Conservation (phyloP, 2,329 filamentous ascomycete genomes). For the Clonostachys rosea region DNA sequence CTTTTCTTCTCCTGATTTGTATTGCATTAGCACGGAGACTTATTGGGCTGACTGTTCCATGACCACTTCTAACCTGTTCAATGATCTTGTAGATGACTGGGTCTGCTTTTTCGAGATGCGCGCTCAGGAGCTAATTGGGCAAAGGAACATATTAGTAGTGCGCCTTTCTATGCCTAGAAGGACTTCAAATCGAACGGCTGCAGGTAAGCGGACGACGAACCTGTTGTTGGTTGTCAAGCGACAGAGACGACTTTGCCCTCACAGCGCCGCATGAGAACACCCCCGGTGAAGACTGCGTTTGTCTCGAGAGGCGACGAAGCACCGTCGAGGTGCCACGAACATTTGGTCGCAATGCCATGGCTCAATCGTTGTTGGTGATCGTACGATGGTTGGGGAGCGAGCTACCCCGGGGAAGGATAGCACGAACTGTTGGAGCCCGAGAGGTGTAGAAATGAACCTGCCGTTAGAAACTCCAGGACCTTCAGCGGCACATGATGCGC, state of each 20-base stretch:
- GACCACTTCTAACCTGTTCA: constrained; percentile 62
- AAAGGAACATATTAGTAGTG: constrained; percentile 1
- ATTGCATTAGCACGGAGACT: background rate
- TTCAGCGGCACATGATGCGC: no score
- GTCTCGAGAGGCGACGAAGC: constrained; percentile 33
- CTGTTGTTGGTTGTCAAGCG: constrained; percentile 54
- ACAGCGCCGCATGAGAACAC: constrained; percentile 15
- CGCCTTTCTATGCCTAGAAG: background rate
- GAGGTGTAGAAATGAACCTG: no score
- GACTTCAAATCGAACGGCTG: background rate
- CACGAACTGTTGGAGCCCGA: background rate
- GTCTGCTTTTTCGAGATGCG: constrained; percentile 78
- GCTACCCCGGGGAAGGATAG: background rate
- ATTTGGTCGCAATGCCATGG: constrained; percentile 39
- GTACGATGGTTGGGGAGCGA: background rate
- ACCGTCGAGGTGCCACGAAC: constrained; percentile 44
- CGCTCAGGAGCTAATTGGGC: constrained; percentile 64
- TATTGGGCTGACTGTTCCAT: background rate
- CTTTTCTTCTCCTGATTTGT: constrained; percentile 71
- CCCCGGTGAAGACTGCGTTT: constrained; percentile 12
- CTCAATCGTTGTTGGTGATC: constrained; percentile 7
- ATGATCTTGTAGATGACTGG: constrained; percentile 84
- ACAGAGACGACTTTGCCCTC: constrained; percentile 38
- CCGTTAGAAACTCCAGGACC: no score
- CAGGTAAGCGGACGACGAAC: constrained; percentile 25